A percentile compares a stretch with the other conserved stretches of the same genome.
phyloP scores from a whole-genome alignment of 208 protist species.

The Strigomonas culicis region DNA sequence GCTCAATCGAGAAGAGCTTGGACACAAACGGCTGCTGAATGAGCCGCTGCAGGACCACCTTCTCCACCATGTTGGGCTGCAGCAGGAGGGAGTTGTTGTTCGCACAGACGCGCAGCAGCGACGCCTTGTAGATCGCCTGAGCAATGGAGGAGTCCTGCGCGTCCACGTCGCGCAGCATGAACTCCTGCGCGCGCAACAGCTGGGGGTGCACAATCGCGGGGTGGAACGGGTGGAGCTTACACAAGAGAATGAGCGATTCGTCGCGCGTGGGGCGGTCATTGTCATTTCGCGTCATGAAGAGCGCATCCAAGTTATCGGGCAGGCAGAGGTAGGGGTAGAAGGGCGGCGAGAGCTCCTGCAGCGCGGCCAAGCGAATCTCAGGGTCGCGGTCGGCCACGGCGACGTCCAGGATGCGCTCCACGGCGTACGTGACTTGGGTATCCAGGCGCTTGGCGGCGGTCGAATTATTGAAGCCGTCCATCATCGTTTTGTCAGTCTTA shows the following conservation, averaged over 20 bases:
- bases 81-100: conserved; percentile 71
- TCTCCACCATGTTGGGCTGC: conserved; percentile 50
- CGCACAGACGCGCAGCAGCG: conserved; percentile 58
- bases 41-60: conserved; percentile 57
- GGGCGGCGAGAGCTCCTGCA: conserved; percentile 47
- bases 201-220: conserved; percentile 66
- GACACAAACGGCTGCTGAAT: conserved; percentile 69
- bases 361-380: conserved; percentile 55
- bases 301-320: conserved; percentile 72
- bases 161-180: conserved; percentile 81
- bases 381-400: conserved; percentile 71
- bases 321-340: conserved; percentile 80
- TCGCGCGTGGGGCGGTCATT: conserved; percentile 45
- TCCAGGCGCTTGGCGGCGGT: conserved; percentile 31
- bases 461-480: conserved; percentile 3
- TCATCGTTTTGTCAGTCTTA: conserved; percentile 11
- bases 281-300: conserved; percentile 85
- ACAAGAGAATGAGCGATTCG: conserved; percentile 67
- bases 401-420: conserved; percentile 78
- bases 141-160: conserved; percentile 74
- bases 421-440: conserved; percentile 52
- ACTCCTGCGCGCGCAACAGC: conserved; percentile 68
- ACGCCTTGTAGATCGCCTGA: conserved; percentile 56
- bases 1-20: conserved; percentile 58
- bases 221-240: conserved; percentile 65